Evolutionary conservation across 75 land plant genomes (phyloP), one percentile per base, ranked within the genome.

Genomic region (Pinus tabuliformis): DNA sequence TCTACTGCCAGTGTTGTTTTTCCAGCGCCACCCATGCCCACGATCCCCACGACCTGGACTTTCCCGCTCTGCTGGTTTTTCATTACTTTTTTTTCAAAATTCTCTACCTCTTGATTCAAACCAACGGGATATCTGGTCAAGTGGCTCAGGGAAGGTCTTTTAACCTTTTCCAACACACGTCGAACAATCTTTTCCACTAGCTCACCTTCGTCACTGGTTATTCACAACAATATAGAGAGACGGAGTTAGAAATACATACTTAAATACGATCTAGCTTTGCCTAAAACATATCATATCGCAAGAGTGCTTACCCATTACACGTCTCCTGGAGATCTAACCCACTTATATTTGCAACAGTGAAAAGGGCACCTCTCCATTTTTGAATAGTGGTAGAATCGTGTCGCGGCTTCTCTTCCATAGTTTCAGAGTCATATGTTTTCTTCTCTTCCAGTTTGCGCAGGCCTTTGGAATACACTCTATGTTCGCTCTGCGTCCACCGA

Each of bases 1-100:
- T 65, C 70, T 65, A 33, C 36, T 36, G 70, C 70, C 7, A 65
- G 45, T 5, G 70, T 65, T 15, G 70, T 65, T 65, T 65, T 65
- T 16, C 70, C 70, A 0, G 39, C 1, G 5, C 70, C 70, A 5
- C 70, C 70, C 70, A 65, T 65, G 3, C 70, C 70, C 37, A 65
- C 70, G 26, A 65, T 65, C 70, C 70, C 70, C 17, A 65, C 42
- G 36, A 65, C 36, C 20, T 36, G 42, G 20, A 17, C 45, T 16
- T 65, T 64, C 39, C 18, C 17, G 16, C 36, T 15, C 33, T 39
- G 15, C 6, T 30, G 3, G n/a, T 5, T 33, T 5, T 36, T 33
- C 36, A 11, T 18, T 12, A 33, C 17, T 30, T 24, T 14, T 1
- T 36, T 36, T 33, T 65, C 36, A 18, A 65, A 65, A 16, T 17